Percentiles rank a stretch among this genome's conserved stretches.
Conservation (phyloP, 148 eudicot species). For the Amaranthus palmeri region DNA sequence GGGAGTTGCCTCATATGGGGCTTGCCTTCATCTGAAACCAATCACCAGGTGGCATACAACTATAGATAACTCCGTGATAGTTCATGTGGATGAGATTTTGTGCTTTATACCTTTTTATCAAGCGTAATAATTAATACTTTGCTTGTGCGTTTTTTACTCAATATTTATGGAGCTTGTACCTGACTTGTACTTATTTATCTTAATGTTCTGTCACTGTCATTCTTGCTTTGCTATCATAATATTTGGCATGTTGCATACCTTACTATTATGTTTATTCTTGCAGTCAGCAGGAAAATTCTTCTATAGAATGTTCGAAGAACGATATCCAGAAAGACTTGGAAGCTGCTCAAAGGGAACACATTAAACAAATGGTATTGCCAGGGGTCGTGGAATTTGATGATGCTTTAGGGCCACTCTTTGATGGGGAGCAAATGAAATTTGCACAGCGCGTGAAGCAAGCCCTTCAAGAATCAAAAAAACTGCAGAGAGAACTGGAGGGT, state of each 20-base stretch:
- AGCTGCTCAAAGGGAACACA: slow-evolving; percentile 55
- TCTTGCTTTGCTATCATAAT: neutral
- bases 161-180: neutral
- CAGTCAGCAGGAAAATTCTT: slow-evolving; percentile 43
- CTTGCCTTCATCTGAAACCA: too few species aligned
- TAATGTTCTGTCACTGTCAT: neutral
- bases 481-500: slow-evolving; percentile 63
- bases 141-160: neutral
- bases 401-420: slow-evolving; percentile 37
- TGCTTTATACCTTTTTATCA: too few species aligned
- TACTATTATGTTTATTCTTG: slow-evolving; percentile 18
- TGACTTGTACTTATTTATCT: neutral
- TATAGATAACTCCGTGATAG: too few species aligned
- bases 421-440: slow-evolving; percentile 42
- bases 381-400: slow-evolving; percentile 53
- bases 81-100: too few species aligned
- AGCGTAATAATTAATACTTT: too few species aligned
- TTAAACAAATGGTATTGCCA: slow-evolving; percentile 65
- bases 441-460: slow-evolving; percentile 50
- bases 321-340: slow-evolving; percentile 66
- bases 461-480: slow-evolving; percentile 50
- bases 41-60: too few species aligned
- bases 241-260: neutral
- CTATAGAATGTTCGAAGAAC: slow-evolving; percentile 44
- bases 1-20: too few species aligned